Conservation (phyloP, 169 alveolate species). For the Eimeria acervulina region DNA sequence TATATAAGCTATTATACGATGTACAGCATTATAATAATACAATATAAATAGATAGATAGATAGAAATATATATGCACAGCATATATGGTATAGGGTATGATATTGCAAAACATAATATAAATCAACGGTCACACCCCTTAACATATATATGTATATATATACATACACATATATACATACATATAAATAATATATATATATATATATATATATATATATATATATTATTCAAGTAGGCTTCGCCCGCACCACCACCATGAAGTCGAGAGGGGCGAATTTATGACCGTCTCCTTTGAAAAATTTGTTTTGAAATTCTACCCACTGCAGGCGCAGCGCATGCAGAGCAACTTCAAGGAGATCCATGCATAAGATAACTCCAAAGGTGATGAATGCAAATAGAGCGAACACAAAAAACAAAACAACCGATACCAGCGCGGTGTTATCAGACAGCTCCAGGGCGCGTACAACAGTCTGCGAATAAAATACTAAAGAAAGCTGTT, state of each 20-base stretch:
- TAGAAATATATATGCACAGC: neutral
- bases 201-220: too few relatives aligned
- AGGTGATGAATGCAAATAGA: conserved; percentile 95
- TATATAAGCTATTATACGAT: too few relatives aligned
- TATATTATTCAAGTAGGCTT: neutral
- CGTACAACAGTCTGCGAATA: conserved; percentile 82
- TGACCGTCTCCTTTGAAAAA: conserved; percentile 99
- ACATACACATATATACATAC: neutral
- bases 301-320: conserved; percentile 99
- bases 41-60: neutral
- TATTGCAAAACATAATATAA: too few relatives aligned
- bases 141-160: too few relatives aligned
- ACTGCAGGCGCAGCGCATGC: conserved; percentile 99
- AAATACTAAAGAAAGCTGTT: conserved; percentile 94
- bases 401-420: conserved; percentile 90
- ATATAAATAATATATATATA: neutral
- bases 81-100: neutral
- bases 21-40: neutral
- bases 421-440: conserved; percentile 32
- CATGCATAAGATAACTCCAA: conserved; percentile 98
- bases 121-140: too few relatives aligned
- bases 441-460: conserved; percentile 67
- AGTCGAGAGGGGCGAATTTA: conserved; percentile 93
- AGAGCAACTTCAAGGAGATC: conserved; percentile 99
- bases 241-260: conserved; percentile 76